Evolutionary conservation across 2,329 filamentous ascomycete genomes (phyloP).

Genomic region (Aspergillus sp.): DNA sequence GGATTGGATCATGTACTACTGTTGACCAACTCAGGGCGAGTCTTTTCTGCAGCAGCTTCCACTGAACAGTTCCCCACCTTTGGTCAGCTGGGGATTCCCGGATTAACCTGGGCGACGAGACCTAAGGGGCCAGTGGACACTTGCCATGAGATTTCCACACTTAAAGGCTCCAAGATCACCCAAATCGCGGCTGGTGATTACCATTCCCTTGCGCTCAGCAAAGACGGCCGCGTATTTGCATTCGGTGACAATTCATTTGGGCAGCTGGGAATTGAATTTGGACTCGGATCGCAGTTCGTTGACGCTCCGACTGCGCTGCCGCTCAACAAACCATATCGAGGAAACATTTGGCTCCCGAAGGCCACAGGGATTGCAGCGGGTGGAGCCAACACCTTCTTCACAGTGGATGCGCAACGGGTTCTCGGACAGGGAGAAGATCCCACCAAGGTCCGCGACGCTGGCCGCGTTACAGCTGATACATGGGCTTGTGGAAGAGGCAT

Average conservation of each 20-base stretch:
- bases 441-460: conserved; percentile 35
- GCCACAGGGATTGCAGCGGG: conserved; percentile 77
- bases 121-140: conserved; percentile 71
- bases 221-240: conserved; percentile 65
- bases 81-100: conserved; percentile 81
- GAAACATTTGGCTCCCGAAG: conserved; percentile 51
- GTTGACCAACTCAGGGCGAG: conserved; percentile 71
- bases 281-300: conserved; percentile 50
- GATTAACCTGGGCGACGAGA: conserved; percentile 67
- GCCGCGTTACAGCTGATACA: conserved; percentile 60
- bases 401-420: conserved; percentile 63
- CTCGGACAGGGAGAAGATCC: conserved; percentile 37
- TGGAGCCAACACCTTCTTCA: conserved; percentile 79
- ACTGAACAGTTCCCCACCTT: conserved; percentile 66
- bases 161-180: conserved; percentile 61
- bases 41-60: conserved; percentile 81
- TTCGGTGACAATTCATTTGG: conserved; percentile 89
- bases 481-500: conserved; percentile 86
- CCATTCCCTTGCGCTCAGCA: conserved; percentile 72
- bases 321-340: conserved; percentile 62
- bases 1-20: conserved; percentile 82
- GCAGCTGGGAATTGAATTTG: conserved; percentile 77
- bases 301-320: conserved; percentile 64
- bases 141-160: conserved; percentile 64
- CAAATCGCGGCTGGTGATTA: conserved; percentile 77